These are phyloP conservation scores for Eutrema salsugineum DNA, from an alignment of 441 rosid genomes.

Conservation along the genomic window DNA sequence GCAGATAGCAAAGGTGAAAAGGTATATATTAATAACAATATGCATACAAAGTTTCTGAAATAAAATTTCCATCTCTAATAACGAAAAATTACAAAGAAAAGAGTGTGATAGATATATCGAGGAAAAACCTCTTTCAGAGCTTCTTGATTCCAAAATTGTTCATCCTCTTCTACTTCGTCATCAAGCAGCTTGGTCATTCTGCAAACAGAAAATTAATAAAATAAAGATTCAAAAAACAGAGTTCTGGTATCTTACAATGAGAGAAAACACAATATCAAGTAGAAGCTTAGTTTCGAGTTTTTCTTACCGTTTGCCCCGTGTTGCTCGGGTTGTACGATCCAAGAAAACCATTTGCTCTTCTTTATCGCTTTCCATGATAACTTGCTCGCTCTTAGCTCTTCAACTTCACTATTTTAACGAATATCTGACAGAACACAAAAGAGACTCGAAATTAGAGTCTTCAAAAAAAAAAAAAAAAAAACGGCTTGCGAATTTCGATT, in stretches of 20 bases:
- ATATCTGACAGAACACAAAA: slow-evolving; percentile 3
- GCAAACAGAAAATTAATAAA: not conserved
- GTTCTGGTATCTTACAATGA: not conserved
- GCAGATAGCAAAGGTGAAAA: slow-evolving; percentile 6
- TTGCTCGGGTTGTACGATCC: slow-evolving; percentile 67
- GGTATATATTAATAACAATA: not conserved
- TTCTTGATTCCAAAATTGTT: slow-evolving; percentile 92
- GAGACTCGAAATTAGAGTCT: not conserved
- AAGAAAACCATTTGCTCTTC: slow-evolving; percentile 57
- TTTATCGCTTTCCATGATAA: slow-evolving; percentile 55
- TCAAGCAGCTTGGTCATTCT: slow-evolving; percentile 91
- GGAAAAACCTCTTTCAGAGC: slow-evolving; percentile 78
- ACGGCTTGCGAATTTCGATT: not conserved
- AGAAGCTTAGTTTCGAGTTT: not conserved
- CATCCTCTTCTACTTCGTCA: slow-evolving; percentile 87
- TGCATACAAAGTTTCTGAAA: not conserved
- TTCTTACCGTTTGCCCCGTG: slow-evolving; percentile 80
- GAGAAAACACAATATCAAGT: not conserved
- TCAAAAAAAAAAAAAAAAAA: not conserved
- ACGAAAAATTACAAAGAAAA: not conserved
- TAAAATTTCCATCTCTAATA: not conserved
- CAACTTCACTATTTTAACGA: slow-evolving; percentile 3
- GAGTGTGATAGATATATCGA: not conserved
- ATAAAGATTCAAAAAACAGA: not conserved
- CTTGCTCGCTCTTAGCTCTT: not conserved